Conservation (phyloP, 345 rosid species). For the Brassica cretica region DNA sequence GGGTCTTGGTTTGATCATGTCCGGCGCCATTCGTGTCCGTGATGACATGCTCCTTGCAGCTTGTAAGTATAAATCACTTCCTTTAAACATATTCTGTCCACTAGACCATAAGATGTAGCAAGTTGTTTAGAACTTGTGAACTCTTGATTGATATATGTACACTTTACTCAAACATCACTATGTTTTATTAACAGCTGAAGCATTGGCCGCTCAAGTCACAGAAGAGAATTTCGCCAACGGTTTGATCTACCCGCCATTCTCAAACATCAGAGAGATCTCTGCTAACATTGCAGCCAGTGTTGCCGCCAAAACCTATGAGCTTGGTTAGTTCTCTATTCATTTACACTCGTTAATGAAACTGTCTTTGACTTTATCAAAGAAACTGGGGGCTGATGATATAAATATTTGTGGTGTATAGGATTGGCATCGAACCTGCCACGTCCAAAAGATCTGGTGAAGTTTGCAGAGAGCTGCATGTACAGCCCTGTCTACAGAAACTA, state of each 20-base stretch:
- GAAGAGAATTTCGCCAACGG: constrained; percentile 69
- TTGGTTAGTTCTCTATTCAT: constrained; percentile 54
- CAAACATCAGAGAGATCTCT: constrained; percentile 85
- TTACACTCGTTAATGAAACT: not conserved
- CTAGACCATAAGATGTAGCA: not conserved
- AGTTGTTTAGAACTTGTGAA: not conserved
- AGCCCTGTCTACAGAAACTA: constrained; percentile 75
- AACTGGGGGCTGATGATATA: not conserved
- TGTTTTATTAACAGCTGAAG: constrained; percentile 63
- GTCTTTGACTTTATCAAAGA: not conserved
- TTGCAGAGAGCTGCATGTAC: constrained; percentile 97
- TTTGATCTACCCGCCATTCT: constrained; percentile 87
- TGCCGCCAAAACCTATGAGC: constrained; percentile 90
- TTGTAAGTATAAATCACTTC: constrained; percentile 53
- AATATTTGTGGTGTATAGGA: constrained; percentile 45
- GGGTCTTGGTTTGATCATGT: constrained; percentile 91
- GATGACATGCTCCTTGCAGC: constrained; percentile 99
- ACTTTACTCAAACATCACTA: not conserved
- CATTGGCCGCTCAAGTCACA: constrained; percentile 79
- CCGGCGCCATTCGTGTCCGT: constrained; percentile 88
- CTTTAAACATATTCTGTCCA: not conserved
- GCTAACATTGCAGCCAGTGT: constrained; percentile 86
- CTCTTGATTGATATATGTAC: not conserved
- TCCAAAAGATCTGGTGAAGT: constrained; percentile 71
- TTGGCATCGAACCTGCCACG: constrained; percentile 89